Conservation (phyloP, 176 grass and related monocot species). For the Leersia perrieri region DNA sequence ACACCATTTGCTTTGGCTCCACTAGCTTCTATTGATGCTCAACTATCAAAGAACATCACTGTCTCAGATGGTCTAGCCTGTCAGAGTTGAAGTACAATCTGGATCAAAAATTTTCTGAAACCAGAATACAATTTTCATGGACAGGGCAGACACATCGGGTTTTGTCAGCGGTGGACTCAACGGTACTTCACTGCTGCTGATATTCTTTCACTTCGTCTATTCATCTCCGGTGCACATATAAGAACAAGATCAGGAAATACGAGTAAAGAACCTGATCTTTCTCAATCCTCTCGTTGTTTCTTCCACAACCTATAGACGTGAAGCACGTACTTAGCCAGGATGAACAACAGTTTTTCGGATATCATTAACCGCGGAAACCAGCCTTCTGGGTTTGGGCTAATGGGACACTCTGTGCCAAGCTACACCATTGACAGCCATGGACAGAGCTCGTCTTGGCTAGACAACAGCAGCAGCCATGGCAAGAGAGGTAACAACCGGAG, state of each 20-base stretch:
- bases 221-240: constrained; percentile 27
- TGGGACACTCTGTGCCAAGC: constrained; percentile 17
- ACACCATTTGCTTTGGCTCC: not conserved
- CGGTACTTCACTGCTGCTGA: constrained; percentile 41
- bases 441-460: constrained; percentile 37
- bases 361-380: constrained; percentile 18
- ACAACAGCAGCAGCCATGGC: not conserved
- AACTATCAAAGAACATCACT: not conserved
- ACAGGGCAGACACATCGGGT: constrained; percentile 64
- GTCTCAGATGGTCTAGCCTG: constrained; percentile 14
- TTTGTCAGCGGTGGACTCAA: constrained; percentile 70
- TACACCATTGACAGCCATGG: constrained; percentile 17
- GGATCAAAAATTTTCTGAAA: not conserved
- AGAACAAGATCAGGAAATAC: constrained; percentile 1
- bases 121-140: constrained; percentile 34
- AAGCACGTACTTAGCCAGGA: not conserved
- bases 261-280: constrained; percentile 7
- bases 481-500: not conserved
- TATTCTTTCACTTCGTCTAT: constrained; percentile 66
- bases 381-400: constrained; percentile 1
- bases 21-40: constrained; percentile 14
- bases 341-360: constrained; percentile 28
- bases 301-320: not conserved
- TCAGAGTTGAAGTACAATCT: constrained; percentile 9
- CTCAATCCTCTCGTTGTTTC: not conserved